phyloP scores from a whole-genome alignment of 371 early-diverging fungal species.

The Syncephalis plumigaleata region DNA sequence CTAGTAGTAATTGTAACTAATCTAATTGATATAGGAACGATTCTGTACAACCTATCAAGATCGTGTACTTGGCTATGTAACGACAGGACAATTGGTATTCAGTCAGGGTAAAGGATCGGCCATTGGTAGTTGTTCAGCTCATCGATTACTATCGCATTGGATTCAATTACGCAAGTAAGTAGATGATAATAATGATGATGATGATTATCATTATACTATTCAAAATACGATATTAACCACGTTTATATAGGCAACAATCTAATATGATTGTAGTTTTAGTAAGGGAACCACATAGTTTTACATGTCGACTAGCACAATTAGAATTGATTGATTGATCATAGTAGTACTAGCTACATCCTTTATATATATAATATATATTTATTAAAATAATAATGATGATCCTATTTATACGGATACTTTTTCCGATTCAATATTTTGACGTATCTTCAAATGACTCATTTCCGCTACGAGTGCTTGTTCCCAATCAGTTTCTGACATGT shows the following conservation, averaged over 20 bases:
- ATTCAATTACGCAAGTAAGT: conserved; percentile 14
- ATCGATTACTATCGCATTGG: conserved; percentile 14
- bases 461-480: conserved; percentile 1
- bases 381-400: too few relatives aligned
- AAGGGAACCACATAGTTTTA: conserved; percentile 20
- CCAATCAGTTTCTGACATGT: conserved; percentile 1
- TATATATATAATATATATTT: neutral
- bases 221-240: too few relatives aligned
- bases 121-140: conserved; percentile 29
- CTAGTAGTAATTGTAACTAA: conserved; percentile 2
- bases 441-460: neutral
- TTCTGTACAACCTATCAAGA: conserved; percentile 8
- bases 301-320: conserved; percentile 26
- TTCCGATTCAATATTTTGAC: too few relatives aligned
- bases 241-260: neutral
- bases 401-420: too few relatives aligned
- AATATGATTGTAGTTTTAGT: conserved; percentile 22
- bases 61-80: conserved; percentile 46
- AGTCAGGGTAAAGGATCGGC: conserved; percentile 40
- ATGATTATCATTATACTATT: too few relatives aligned
- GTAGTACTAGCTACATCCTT: too few relatives aligned
- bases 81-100: conserved; percentile 48
- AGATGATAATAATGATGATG: too few relatives aligned
- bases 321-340: conserved; percentile 14
- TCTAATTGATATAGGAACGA: neutral